Conservation (phyloP, 768 basidiomycete species). For the Pleurotus platypus region DNA sequence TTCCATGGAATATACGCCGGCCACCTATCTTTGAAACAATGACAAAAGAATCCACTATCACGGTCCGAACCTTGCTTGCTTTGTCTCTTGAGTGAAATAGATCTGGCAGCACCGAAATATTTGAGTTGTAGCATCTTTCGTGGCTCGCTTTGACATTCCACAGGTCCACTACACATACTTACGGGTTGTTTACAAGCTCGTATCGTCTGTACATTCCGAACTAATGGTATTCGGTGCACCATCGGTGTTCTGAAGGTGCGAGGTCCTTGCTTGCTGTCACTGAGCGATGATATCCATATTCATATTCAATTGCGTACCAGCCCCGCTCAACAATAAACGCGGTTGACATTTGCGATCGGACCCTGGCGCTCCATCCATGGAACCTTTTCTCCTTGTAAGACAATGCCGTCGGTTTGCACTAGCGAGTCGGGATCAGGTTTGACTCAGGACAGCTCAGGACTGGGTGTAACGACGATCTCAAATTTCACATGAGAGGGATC, state of each 20-base stretch:
- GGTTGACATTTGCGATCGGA: too few species aligned
- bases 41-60: not conserved
- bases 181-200: too few species aligned
- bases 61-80: not conserved
- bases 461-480: not conserved
- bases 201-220: too few species aligned
- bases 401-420: not conserved
- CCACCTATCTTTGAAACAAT: not conserved
- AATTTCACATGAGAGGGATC: not conserved
- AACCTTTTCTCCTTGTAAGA: not conserved
- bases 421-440: not conserved
- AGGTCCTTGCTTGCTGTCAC: not conserved
- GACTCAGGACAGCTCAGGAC: not conserved
- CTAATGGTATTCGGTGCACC: too few species aligned
- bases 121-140: too few species aligned
- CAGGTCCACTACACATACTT: too few species aligned
- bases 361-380: not conserved
- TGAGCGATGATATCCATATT: too few species aligned
- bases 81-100: not conserved
- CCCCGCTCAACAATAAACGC: too few species aligned
- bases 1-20: not conserved
- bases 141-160: too few species aligned
- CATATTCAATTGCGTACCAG: too few species aligned
- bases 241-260: not conserved
- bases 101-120: not conserved